Evolutionary conservation across 805 yeast species (phyloP), one percentile per base, ranked within the genome.

Genomic region (Candida xyloterini): DNA sequence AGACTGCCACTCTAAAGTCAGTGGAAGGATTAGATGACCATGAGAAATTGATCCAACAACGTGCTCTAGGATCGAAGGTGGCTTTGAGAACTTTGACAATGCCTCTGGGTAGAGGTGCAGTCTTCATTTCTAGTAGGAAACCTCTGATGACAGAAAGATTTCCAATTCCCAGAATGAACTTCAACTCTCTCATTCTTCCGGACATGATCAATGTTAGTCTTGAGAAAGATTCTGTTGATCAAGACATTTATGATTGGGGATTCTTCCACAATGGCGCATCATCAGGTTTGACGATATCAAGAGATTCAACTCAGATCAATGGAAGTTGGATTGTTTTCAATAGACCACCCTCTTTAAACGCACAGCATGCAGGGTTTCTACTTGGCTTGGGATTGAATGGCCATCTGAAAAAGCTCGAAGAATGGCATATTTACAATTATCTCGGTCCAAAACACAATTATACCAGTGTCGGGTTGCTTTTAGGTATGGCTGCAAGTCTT

Each of bases 341-440:
- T 51, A 83, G 81, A 50, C 96, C 96, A 0, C 72, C 74, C 1
- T 71, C 66, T 4, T 59, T 84, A 23, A 79, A 78, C 50, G 75
- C 95, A 0, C 90, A 86, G 46, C 96, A 90, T 66, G 97, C 96
- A 15, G 99, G 99, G 0, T 89, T 93, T 51, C 62, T 93, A n/a
- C 63, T 88, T 14, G 99, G 97, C 0, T 67, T 93, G 18, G 99
- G 99, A 0, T 65, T 93, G 22, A 87, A 87, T 62, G 98, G 98
- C 0, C 96, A 90, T 57, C 64, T 93, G 52, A 79, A 75, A 41
- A 71, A 73, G 29, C 64, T 93, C 18, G 98, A 91, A 54, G 96
- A 93, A 59, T 93, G 98, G 97, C 96, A 90, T 57, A 84, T 91
- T 22, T 93, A 88, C 59, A 90, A 91, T 55, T 89, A 88, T 50